Evolutionary conservation across 106 monocot species (phyloP).

Genomic region (Gastrodia elata): DNA sequence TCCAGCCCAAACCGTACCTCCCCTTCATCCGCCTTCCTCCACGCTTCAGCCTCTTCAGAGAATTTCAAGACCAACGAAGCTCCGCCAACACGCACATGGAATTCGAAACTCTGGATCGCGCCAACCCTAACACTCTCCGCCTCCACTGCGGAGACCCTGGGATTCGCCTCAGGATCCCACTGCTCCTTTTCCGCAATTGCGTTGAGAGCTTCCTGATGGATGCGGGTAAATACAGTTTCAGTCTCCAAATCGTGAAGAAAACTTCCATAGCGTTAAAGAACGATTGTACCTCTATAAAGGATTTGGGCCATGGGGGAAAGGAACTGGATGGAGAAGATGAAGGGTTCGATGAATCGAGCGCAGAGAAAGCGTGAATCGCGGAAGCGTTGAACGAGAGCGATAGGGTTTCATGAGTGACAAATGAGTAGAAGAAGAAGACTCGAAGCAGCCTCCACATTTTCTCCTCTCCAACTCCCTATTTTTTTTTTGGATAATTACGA

Average conservation of each 20-base stretch:
- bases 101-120: conserved; percentile 42
- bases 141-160: conserved; percentile 39
- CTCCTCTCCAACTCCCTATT: neutral
- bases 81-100: conserved; percentile 29
- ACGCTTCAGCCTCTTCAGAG: conserved; percentile 23
- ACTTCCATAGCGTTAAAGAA: neutral
- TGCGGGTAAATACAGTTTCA: neutral
- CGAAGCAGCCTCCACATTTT: neutral
- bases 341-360: neutral
- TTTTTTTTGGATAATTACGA: too few relatives aligned
- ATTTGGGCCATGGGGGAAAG: neutral
- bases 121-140: conserved; percentile 18
- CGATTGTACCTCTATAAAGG: conserved; percentile 1
- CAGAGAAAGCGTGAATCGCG: neutral
- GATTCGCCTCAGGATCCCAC: conserved; percentile 38
- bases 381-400: conserved; percentile 8
- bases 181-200: conserved; percentile 40
- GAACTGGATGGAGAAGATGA: neutral
- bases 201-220: conserved; percentile 24
- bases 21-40: conserved; percentile 26
- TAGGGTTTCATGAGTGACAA: neutral
- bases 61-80: conserved; percentile 24
- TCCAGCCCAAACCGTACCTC: conserved; percentile 28
- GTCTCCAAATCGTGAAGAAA: neutral
- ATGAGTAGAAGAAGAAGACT: conserved; percentile 5